phyloP scores from a whole-genome alignment of 345 rosid species.

The Syzygium aromaticum region DNA sequence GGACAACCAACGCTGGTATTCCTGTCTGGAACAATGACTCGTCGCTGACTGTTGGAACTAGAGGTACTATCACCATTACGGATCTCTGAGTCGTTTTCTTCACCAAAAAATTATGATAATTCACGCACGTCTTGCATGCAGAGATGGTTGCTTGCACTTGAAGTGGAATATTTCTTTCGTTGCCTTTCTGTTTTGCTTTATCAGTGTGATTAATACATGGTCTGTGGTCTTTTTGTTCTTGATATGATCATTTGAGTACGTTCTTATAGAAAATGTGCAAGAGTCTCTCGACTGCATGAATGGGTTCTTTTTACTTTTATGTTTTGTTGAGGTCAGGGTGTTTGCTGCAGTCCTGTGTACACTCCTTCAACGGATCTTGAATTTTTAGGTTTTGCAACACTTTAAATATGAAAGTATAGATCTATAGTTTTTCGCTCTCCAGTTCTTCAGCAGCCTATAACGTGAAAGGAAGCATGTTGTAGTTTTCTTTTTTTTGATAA shows the following conservation, averaged over 20 bases:
- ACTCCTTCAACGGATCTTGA: not conserved
- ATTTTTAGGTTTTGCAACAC: not conserved
- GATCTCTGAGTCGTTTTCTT: not conserved
- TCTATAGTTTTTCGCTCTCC: not conserved
- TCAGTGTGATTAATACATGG: not conserved
- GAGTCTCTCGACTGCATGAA: not conserved
- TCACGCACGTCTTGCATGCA: not conserved
- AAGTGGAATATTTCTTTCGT: not conserved
- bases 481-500: not conserved
- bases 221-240: not conserved
- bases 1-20: constrained; percentile 75
- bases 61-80: constrained; percentile 35
- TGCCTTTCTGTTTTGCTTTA: not conserved
- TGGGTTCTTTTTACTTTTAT: not conserved
- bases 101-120: not conserved
- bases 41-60: constrained; percentile 65
- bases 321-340: not conserved
- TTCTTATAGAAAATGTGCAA: not conserved
- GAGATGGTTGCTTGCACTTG: not conserved
- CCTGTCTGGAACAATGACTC: constrained; percentile 82
- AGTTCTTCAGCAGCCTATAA: not conserved
- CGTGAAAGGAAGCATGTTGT: not conserved
- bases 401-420: not conserved
- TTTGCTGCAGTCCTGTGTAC: not conserved
- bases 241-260: not conserved